Percentiles rank a stretch among this genome's conserved stretches.
Evolutionary conservation across 192 early-diverging fungal genomes (phyloP).

Genomic region (Podila clonocystis): DNA sequence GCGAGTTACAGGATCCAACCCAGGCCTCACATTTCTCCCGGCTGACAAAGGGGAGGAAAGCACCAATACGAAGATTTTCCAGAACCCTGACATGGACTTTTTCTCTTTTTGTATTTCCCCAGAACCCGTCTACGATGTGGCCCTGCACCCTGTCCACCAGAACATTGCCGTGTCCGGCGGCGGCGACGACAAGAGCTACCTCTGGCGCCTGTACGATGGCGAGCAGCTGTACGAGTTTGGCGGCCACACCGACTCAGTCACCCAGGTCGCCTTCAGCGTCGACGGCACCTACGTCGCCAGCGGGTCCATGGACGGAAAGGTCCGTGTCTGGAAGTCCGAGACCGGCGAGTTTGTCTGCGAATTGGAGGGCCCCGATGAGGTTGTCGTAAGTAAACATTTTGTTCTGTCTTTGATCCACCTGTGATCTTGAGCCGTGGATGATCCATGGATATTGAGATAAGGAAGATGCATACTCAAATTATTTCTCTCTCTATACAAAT

Average conservation of each 20-base stretch:
- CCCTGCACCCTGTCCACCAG: slow-evolving; percentile 78
- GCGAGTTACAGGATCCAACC: too few species aligned
- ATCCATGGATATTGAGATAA: background rate
- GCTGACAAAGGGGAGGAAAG: background rate
- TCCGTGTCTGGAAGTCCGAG: slow-evolving; percentile 75
- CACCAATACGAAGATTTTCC: too few species aligned
- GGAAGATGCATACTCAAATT: background rate
- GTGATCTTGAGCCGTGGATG: background rate
- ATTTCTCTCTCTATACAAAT: background rate
- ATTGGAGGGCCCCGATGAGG: slow-evolving; percentile 92
- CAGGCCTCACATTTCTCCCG: too few species aligned
- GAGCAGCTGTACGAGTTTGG: slow-evolving; percentile 76
- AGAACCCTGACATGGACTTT: background rate
- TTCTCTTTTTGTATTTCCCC: background rate
- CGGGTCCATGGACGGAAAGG: slow-evolving; percentile 96
- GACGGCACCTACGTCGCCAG: slow-evolving; percentile 89
- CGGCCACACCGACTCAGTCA: slow-evolving; percentile 90
- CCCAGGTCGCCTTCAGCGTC: slow-evolving; percentile 80
- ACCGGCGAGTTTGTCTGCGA: slow-evolving; percentile 68
- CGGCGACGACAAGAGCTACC: slow-evolving; percentile 90
- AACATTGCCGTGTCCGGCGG: slow-evolving; percentile 84
- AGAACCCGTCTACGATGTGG: slow-evolving; percentile 91
- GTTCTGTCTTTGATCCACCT: background rate
- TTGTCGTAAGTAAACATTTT: slow-evolving; percentile 75
- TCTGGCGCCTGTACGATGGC: slow-evolving; percentile 90